Evolutionary conservation across 73 alveolate genomes (phyloP).

Genomic region (Urostyla sp.): DNA sequence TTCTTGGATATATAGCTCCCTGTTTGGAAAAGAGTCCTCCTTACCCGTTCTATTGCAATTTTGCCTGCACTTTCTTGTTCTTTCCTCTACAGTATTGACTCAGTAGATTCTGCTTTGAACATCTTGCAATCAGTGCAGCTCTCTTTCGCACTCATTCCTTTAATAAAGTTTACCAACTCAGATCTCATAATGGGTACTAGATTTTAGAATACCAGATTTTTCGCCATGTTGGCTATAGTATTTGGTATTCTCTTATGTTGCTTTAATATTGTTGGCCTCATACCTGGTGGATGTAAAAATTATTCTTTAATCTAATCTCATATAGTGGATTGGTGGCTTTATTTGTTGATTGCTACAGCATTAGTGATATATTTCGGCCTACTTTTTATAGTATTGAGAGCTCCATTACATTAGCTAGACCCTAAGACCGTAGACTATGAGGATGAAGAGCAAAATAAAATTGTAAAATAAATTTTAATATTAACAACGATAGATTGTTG

Average conservation of each 20-base stretch:
- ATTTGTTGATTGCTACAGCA: neutral
- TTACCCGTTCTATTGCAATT: slow-evolving; percentile 77
- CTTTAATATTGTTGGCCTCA: neutral
- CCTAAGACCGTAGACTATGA: neutral
- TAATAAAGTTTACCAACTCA: slow-evolving; percentile 72
- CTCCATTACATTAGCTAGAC: neutral
- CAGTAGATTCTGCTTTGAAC: slow-evolving; percentile 60
- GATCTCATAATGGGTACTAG: slow-evolving; percentile 69
- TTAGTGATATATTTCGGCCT: neutral
- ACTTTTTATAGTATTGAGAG: slow-evolving; percentile 10
- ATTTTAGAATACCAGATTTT: slow-evolving; percentile 40
- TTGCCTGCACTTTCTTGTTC: slow-evolving; percentile 78
- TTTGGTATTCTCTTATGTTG: neutral
- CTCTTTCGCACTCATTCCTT: slow-evolving; percentile 82
- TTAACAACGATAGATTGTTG: neutral
- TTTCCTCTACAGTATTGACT: slow-evolving; percentile 42
- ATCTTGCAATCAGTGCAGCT: slow-evolving; percentile 73
- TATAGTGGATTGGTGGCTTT: slow-evolving; percentile 10
- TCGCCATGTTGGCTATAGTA: neutral
- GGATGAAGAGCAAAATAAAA: neutral
- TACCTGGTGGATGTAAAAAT: neutral
- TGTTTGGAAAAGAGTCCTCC: slow-evolving; percentile 67
- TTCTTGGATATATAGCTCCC: slow-evolving; percentile 67
- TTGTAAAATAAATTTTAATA: neutral
- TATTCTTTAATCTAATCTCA: neutral